Conservation (phyloP, 2,329 filamentous ascomycete species). For the Pseudocercospora musae region DNA sequence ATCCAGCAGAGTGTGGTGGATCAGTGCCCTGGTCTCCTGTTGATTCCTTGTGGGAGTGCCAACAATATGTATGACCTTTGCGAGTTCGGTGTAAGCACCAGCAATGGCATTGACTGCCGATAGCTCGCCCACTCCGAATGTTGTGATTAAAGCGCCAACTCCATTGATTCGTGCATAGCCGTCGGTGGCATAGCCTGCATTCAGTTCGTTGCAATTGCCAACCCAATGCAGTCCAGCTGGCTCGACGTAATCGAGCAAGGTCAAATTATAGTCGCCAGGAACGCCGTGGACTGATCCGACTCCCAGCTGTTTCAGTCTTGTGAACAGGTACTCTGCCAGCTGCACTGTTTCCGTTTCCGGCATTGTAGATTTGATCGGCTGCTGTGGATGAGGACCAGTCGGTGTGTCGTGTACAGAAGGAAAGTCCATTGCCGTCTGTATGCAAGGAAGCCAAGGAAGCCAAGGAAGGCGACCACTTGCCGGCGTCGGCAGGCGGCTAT, state of each 20-base stretch:
- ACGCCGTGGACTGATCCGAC: slow-evolving; percentile 42
- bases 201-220: slow-evolving; percentile 61
- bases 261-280: slow-evolving; percentile 49
- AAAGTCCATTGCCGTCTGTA: too few species aligned
- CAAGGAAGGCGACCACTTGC: neutral
- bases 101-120: slow-evolving; percentile 48
- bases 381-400: too few species aligned
- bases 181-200: slow-evolving; percentile 49
- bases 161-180: slow-evolving; percentile 48
- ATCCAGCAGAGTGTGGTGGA: slow-evolving; percentile 43
- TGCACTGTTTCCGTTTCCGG: slow-evolving; percentile 11
- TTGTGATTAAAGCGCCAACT: slow-evolving; percentile 46
- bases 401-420: too few species aligned
- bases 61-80: slow-evolving; percentile 48
- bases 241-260: slow-evolving; percentile 56
- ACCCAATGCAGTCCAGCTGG: slow-evolving; percentile 56
- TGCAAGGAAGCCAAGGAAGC: too few species aligned
- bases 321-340: slow-evolving; percentile 17
- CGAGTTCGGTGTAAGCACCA: slow-evolving; percentile 47
- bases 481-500: neutral
- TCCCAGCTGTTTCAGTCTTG: slow-evolving; percentile 14
- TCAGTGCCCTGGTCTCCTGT: slow-evolving; percentile 41
- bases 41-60: slow-evolving; percentile 41
- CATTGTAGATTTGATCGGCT: too few species aligned
- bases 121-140: slow-evolving; percentile 49